phyloP scores from a whole-genome alignment of 2,329 filamentous ascomycete genomes.

The Nothomitra cinnamomea region DNA sequence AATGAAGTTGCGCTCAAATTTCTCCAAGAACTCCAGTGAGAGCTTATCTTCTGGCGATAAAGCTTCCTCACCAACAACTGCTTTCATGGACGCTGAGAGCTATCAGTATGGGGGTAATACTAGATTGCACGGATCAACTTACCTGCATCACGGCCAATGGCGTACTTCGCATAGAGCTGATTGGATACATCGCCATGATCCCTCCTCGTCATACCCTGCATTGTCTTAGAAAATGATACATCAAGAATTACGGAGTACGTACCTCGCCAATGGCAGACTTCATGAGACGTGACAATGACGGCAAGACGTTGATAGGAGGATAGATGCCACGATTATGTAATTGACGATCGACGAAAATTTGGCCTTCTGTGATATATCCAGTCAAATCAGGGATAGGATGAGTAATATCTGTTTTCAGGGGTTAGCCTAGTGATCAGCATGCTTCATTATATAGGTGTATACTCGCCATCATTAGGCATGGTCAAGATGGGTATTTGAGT shows the following conservation, averaged over 20 bases:
- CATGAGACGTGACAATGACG: slow-evolving; percentile 97
- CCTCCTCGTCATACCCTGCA: slow-evolving; percentile 66
- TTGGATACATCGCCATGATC: slow-evolving; percentile 98
- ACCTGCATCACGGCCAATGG: slow-evolving; percentile 86
- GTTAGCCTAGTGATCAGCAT: neutral
- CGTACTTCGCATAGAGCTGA: slow-evolving; percentile 98
- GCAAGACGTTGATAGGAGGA: slow-evolving; percentile 95
- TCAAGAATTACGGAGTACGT: neutral
- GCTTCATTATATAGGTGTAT: neutral
- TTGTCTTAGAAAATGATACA: neutral
- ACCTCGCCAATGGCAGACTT: slow-evolving; percentile 93
- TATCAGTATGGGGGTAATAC: neutral
- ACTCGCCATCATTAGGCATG: slow-evolving; percentile 87
- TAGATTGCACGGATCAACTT: slow-evolving; percentile 11
- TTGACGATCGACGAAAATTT: slow-evolving; percentile 92
- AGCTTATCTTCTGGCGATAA: slow-evolving; percentile 93
- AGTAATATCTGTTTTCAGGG: slow-evolving; percentile 53
- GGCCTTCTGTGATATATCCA: slow-evolving; percentile 96
- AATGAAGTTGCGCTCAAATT: slow-evolving; percentile 95
- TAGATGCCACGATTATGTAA: slow-evolving; percentile 95
- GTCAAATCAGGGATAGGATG: slow-evolving; percentile 98
- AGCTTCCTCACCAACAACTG: slow-evolving; percentile 95
- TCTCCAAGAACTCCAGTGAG: slow-evolving; percentile 93
- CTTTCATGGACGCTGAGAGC: slow-evolving; percentile 78
- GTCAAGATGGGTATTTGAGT: slow-evolving; percentile 98